Base-by-base conservation (phyloP, 495 filamentous ascomycete species). In the Neurospora discreta region DNA sequence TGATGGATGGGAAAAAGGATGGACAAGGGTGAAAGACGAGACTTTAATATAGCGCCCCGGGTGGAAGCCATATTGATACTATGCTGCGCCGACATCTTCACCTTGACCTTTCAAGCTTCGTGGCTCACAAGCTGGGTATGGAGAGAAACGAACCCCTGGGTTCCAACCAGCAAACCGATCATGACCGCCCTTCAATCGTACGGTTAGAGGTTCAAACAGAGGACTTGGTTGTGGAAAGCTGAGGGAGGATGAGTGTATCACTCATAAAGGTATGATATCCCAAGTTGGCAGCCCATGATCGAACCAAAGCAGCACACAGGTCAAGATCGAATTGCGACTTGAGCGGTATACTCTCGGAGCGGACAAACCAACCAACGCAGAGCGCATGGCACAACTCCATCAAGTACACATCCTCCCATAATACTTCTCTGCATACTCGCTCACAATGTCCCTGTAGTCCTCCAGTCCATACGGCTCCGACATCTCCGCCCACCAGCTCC, bases 391-490 rank as follows among this genome's bases (percentile, higher is more conserved):
- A 26, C 52, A 39, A 39, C 20, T 3, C 7, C 52, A 16, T 60
- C 52, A 60, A 60, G 13, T 26, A 33, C 20, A 26, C 6, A 16
- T 36, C 26, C 7, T 5, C 52, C 26, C 26, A 3, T 65, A 15
- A 36, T 70, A 70, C 10, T 69, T 71, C 30, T n/a, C 68, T 58
- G 67, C 73, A 81, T 85, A 92, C 77, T 91, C 90, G 13, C 81
- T 83, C 38, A 89, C 85, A 39, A 92, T 72, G 1, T 88, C 85
- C 68, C 76, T 75, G 79, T 91, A 92, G 77, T 92, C 90, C 72
- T 85, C 85, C 43, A 83, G 77, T 1, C 85, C 86, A 78, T 90
- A 90, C 16, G 88, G 82, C 16, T 86, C 78, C 72, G 86, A 80
- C 69, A 86, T 83, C 73, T 88, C 87, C 0, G 81, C 81, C 39